Percentiles rank a stretch among this genome's conserved stretches.
phyloP scores from a whole-genome alignment of 1,284 basidiomycete species.

The Jaminaea rosea region DNA sequence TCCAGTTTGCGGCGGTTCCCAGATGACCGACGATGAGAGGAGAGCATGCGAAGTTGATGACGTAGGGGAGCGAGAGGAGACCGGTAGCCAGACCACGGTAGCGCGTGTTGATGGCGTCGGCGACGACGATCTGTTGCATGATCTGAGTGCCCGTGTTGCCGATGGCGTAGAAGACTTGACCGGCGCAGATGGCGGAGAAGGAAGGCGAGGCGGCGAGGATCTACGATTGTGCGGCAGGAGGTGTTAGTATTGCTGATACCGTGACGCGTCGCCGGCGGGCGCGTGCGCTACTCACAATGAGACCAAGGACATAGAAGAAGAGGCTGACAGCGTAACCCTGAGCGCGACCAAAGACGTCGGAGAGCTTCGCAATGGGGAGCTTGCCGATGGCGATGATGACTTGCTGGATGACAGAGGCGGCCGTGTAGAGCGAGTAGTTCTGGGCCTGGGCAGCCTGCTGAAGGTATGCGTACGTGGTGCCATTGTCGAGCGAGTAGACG shows the following conservation, averaged over 20 bases:
- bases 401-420: constrained; percentile 24
- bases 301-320: constrained; percentile 38
- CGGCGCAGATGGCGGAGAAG: constrained; percentile 22
- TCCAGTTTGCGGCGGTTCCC: constrained; percentile 21
- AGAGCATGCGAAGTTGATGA: constrained; percentile 38
- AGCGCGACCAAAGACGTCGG: constrained; percentile 44
- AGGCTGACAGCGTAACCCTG: constrained; percentile 31
- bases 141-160: constrained; percentile 43
- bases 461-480: constrained; percentile 22
- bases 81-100: constrained; percentile 39
- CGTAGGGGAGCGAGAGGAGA: constrained; percentile 34
- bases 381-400: constrained; percentile 44
- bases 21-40: constrained; percentile 10
- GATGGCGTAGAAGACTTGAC: constrained; percentile 37
- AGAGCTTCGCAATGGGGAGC: constrained; percentile 42
- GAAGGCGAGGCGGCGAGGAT: constrained; percentile 32
- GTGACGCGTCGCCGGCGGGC: too few species aligned
- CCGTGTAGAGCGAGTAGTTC: constrained; percentile 19
- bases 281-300: too few species aligned
- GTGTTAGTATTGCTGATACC: too few species aligned
- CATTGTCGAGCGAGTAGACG: constrained; percentile 34
- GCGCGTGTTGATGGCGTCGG: constrained; percentile 39
- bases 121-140: constrained; percentile 44
- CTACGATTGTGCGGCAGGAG: too few species aligned
- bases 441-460: constrained; percentile 17